phyloP scores from a whole-genome alignment of 352 stramenopile genomes.

The Lagenidium giganteum region DNA sequence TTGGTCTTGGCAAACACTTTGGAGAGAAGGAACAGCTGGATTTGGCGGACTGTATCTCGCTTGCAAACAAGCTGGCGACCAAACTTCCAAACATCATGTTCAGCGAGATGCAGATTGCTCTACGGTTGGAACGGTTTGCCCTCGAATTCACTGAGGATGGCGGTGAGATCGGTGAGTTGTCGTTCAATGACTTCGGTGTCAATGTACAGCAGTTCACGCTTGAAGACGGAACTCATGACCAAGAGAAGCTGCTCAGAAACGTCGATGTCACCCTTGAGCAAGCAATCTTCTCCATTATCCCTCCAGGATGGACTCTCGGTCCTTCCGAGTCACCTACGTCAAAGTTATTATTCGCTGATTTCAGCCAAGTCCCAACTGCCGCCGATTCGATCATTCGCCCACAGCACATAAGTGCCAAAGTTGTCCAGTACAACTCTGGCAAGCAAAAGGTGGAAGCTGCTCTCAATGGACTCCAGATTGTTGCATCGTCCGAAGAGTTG shows the following conservation, averaged over 20 bases:
- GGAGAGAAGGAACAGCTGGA: slow-evolving; percentile 12
- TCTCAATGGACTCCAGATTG: slow-evolving; percentile 19
- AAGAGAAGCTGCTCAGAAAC: slow-evolving; percentile 10
- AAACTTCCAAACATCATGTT: slow-evolving; percentile 24
- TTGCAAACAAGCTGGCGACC: slow-evolving; percentile 15
- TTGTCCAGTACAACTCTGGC: slow-evolving; percentile 19
- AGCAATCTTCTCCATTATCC: slow-evolving; percentile 17
- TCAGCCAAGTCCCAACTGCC: slow-evolving; percentile 5
- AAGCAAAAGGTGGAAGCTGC: slow-evolving; percentile 12
- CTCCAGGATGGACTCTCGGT: slow-evolving; percentile 13
- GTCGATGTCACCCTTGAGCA: slow-evolving; percentile 23
- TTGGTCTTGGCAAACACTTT: slow-evolving; percentile 21
- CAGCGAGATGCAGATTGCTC: slow-evolving; percentile 19
- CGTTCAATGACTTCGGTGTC: slow-evolving; percentile 16
- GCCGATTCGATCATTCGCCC: slow-evolving; percentile 7
- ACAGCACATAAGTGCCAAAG: slow-evolving; percentile 16
- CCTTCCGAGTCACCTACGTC: slow-evolving; percentile 18
- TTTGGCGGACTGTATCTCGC: slow-evolving; percentile 7
- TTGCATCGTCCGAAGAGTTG: slow-evolving; percentile 17
- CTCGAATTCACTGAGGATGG: slow-evolving; percentile 17
- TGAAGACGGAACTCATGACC: slow-evolving; percentile 3
- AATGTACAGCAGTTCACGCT: slow-evolving; percentile 17
- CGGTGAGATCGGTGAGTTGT: slow-evolving; percentile 17
- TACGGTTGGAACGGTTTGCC: slow-evolving; percentile 15
- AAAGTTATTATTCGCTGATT: slow-evolving; percentile 23